phyloP scores from a whole-genome alignment of 805 yeast genomes.

The Pichia paraexigua region DNA sequence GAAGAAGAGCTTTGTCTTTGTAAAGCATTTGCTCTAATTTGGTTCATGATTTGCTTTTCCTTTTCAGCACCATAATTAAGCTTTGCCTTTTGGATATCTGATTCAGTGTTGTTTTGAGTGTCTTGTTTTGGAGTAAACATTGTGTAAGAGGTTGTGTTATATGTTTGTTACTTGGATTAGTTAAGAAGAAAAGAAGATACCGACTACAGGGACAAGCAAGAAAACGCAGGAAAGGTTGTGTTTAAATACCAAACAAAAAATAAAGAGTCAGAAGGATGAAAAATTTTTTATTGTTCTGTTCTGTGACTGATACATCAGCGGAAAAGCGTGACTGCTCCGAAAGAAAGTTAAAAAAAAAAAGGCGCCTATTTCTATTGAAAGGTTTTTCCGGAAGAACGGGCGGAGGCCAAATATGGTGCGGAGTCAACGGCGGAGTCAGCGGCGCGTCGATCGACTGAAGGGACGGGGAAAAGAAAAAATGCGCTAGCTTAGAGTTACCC shows the following conservation, averaged over 20 bases:
- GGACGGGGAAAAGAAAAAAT: no score
- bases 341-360: background rate
- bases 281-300: background rate
- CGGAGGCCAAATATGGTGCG: background rate
- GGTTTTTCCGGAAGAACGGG: background rate
- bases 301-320: background rate
- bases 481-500: no score
- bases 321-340: background rate
- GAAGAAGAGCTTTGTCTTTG: slow-evolving; percentile 21
- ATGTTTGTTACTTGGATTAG: background rate
- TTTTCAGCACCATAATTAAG: slow-evolving; percentile 32
- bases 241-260: no score
- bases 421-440: background rate
- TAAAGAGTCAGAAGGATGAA: background rate
- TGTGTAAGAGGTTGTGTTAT: background rate
- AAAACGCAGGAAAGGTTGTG: background rate
- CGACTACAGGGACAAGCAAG: background rate
- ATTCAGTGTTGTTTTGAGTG: slow-evolving; percentile 26
- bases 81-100: slow-evolving; percentile 26
- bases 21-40: slow-evolving; percentile 26
- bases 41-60: slow-evolving; percentile 33
- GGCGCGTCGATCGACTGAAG: background rate
- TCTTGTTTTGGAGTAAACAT: slow-evolving; percentile 25
- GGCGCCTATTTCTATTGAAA: no score
- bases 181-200: background rate